Evolutionary conservation across 148 eudicot species (phyloP).

Genomic region (Chenopodium suecicum): DNA sequence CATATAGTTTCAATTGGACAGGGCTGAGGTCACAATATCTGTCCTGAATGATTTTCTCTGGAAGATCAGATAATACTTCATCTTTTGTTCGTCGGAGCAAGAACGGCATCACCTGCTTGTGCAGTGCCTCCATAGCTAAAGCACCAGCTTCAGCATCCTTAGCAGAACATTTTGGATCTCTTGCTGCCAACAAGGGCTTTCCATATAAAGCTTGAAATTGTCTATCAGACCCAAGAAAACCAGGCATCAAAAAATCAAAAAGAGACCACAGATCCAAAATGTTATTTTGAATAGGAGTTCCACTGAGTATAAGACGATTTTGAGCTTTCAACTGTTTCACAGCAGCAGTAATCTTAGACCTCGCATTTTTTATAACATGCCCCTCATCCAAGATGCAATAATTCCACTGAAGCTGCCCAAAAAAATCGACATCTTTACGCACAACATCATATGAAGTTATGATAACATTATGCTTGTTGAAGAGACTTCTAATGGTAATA

Average conservation of each 20-base stretch:
- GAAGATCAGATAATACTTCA: constrained; percentile 96
- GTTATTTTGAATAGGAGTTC: constrained; percentile 98
- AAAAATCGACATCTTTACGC: constrained; percentile 88
- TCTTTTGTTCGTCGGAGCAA: constrained; percentile 94
- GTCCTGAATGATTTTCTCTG: constrained; percentile 98
- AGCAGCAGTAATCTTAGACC: constrained; percentile 86
- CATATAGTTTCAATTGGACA: constrained; percentile 88
- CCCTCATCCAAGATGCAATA: constrained; percentile 97
- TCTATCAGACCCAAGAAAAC: constrained; percentile 96
- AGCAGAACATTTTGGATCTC: constrained; percentile 96
- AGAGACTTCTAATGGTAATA: constrained; percentile 50
- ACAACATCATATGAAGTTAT: constrained; percentile 96
- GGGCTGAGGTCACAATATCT: constrained; percentile 97
- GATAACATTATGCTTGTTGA: constrained; percentile 71
- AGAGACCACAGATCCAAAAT: constrained; percentile 98
- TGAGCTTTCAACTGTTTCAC: constrained; percentile 95
- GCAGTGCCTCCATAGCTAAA: constrained; percentile 99
- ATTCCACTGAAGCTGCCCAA: constrained; percentile 76
- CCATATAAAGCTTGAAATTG: constrained; percentile 98
- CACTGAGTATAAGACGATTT: constrained; percentile 96
- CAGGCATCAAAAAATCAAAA: constrained; percentile 99
- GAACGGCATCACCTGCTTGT: constrained; percentile 99
- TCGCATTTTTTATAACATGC: constrained; percentile 85
- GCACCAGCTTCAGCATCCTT: constrained; percentile 98
- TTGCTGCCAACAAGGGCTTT: constrained; percentile 87